These are phyloP conservation scores for Mallotus nudiflorus DNA, from an alignment of 345 rosid species.

Conservation along the genomic window DNA sequence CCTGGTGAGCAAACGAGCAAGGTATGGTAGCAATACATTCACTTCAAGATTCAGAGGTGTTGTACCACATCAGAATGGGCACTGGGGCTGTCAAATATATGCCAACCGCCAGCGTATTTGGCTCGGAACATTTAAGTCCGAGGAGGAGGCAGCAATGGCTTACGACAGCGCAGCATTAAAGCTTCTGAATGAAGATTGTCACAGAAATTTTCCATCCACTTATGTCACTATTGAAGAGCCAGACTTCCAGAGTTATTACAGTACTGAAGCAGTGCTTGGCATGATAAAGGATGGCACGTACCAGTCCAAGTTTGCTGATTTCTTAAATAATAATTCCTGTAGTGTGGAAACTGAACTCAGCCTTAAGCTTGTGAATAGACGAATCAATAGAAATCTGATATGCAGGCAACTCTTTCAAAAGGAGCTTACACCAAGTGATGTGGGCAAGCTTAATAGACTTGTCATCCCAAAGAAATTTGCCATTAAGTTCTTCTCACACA, in stretches of 20 bases:
- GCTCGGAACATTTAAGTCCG: conserved; percentile 73
- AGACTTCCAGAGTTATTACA: conserved; percentile 41
- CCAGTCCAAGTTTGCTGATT: conserved; percentile 47
- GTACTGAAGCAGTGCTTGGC: conserved; percentile 38
- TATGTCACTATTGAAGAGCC: conserved; percentile 38
- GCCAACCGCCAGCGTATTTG: conserved; percentile 54
- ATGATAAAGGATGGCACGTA: conserved; percentile 75
- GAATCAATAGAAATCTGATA: conserved; percentile 21
- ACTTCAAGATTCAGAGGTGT: conserved; percentile 57
- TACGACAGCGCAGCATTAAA: conserved; percentile 64
- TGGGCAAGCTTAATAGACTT: conserved; percentile 81
- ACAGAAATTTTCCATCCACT: conserved; percentile 44
- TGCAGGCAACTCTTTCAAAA: conserved; percentile 60
- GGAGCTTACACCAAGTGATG: conserved; percentile 84
- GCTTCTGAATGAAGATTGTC: conserved; percentile 44
- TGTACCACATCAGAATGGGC: conserved; percentile 55
- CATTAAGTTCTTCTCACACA: conserved; percentile 48
- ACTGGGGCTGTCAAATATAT: conserved; percentile 74
- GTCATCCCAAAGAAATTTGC: conserved; percentile 83
- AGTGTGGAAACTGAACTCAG: conserved; percentile 8
- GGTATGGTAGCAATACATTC: not conserved
- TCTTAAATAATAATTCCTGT: conserved; percentile 27
- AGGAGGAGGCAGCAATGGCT: conserved; percentile 64
- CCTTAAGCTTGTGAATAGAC: conserved; percentile 18
- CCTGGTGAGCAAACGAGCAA: conserved; percentile 28